Conservation (phyloP, 345 rosid species). For the Salix suchowensis region DNA sequence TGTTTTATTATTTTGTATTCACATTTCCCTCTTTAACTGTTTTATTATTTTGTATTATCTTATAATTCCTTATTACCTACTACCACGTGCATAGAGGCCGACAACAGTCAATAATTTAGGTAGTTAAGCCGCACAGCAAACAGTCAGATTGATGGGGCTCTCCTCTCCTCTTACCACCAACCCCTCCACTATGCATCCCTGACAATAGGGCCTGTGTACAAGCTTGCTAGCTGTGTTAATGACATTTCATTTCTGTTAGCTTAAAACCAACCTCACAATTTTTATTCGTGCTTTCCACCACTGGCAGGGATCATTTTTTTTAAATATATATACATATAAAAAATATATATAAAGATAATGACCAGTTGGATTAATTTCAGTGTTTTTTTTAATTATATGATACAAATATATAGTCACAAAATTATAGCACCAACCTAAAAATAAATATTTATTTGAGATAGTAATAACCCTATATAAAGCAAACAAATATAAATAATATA, state of each 20-base stretch:
- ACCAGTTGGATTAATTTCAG: too few relatives aligned
- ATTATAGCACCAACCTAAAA: too few relatives aligned
- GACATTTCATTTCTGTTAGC: slow-evolving; percentile 21
- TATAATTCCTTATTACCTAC: slow-evolving; percentile 2
- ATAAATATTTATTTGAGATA: too few relatives aligned
- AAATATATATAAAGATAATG: too few relatives aligned
- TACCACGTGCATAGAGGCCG: slow-evolving; percentile 31
- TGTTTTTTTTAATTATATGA: too few relatives aligned
- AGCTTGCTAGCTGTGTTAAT: slow-evolving; percentile 28
- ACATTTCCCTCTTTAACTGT: too few relatives aligned
- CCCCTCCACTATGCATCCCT: background rate
- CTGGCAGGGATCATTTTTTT: too few relatives aligned
- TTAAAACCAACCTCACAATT: background rate
- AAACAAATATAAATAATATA: too few relatives aligned
- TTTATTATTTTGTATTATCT: background rate
- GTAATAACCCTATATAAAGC: too few relatives aligned
- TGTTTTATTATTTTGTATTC: too few relatives aligned
- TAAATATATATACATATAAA: too few relatives aligned
- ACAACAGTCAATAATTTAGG: slow-evolving; percentile 34
- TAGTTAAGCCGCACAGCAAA: slow-evolving; percentile 27
- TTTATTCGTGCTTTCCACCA: background rate
- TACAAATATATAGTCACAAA: too few relatives aligned
- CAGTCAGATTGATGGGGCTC: slow-evolving; percentile 12
- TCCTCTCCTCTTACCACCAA: background rate
- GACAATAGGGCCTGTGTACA: background rate